Evolutionary conservation across 257 asterid genomes (phyloP).

Genomic region (Przewalskia tangutica): DNA sequence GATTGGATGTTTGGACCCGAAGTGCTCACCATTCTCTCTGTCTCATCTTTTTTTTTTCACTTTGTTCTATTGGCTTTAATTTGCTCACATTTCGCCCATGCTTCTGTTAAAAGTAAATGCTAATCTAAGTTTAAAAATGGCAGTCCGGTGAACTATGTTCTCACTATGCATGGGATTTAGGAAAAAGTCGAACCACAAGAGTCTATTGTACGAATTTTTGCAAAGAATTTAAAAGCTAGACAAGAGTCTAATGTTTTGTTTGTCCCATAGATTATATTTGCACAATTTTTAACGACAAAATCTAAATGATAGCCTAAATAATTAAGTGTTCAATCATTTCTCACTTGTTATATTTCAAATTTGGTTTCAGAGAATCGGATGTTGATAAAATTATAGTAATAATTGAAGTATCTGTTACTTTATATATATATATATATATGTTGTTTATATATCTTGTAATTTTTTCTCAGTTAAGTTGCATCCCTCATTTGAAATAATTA

Average conservation of each 20-base stretch:
- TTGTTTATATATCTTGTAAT: background rate
- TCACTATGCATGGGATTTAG: too few relatives aligned
- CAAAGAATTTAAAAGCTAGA: too few relatives aligned
- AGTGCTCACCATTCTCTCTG: background rate
- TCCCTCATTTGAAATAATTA: background rate
- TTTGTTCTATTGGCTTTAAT: background rate
- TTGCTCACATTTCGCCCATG: background rate
- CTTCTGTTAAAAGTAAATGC: too few relatives aligned
- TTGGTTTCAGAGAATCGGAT: background rate
- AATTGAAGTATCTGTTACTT: background rate
- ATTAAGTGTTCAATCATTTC: background rate
- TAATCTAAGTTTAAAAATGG: too few relatives aligned
- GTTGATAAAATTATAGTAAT: background rate
- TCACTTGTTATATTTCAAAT: background rate
- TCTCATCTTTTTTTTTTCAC: background rate
- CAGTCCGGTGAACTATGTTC: too few relatives aligned
- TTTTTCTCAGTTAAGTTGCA: background rate
- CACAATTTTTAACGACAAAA: too few relatives aligned
- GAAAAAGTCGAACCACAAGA: too few relatives aligned
- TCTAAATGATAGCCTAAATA: too few relatives aligned
- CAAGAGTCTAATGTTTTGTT: too few relatives aligned
- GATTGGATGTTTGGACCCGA: background rate
- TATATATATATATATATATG: too few relatives aligned
- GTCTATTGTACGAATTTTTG: too few relatives aligned
- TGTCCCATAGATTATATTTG: too few relatives aligned